phyloP scores from a whole-genome alignment of 805 yeast genomes.

The Ogataea trehaloabstinens region DNA sequence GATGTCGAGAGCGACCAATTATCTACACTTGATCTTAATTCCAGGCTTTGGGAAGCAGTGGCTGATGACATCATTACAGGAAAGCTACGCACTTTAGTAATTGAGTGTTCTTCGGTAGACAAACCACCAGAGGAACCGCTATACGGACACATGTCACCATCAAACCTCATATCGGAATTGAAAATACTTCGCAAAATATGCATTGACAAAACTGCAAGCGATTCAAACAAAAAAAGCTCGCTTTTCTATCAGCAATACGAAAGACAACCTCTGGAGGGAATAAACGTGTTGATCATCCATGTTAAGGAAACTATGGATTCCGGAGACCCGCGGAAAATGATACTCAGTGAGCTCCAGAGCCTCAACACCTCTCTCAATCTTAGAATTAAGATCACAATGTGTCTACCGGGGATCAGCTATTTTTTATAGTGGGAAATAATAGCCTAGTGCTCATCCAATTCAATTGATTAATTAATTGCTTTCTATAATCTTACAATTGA shows the following conservation, averaged over 20 bases:
- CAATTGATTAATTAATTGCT: not conserved
- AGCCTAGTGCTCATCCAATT: no score
- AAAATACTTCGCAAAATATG: conserved; percentile 25
- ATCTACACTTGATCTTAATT: conserved; percentile 39
- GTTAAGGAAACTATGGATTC: conserved; percentile 42
- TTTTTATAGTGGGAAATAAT: conserved; percentile 9
- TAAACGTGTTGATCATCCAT: conserved; percentile 52
- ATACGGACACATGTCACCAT: conserved; percentile 82
- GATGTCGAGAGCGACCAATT: conserved; percentile 72
- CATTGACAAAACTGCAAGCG: conserved; percentile 8
- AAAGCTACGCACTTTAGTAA: conserved; percentile 52
- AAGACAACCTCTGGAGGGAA: conserved; percentile 37
- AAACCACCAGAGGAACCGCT: conserved; percentile 45
- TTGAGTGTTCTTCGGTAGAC: conserved; percentile 73
- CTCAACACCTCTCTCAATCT: conserved; percentile 36
- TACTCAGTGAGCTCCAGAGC: conserved; percentile 47
- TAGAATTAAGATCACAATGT: conserved; percentile 48
- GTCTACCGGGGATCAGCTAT: conserved; percentile 54
- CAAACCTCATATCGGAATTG: conserved; percentile 58
- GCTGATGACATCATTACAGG: conserved; percentile 43
- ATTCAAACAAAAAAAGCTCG: not conserved
- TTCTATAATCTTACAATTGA: conserved; percentile 20
- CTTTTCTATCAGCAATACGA: conserved; percentile 13
- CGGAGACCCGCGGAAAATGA: conserved; percentile 57
- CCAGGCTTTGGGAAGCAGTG: conserved; percentile 54